Base-by-base conservation (phyloP, 257 asterid species). In the Ballota nigra region DNA sequence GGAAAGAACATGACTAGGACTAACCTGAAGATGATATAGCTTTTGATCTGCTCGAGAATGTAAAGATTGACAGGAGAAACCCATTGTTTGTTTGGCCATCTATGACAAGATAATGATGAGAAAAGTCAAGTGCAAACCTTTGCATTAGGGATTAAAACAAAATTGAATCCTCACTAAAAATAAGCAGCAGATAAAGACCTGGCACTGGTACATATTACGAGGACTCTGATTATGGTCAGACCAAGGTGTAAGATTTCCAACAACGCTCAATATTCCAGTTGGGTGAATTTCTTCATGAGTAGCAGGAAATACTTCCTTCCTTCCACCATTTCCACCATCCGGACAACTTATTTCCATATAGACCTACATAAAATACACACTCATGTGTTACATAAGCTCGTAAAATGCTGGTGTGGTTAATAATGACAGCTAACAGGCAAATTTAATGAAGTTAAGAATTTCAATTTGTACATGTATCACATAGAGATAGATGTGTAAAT, bases 21-120 rank as follows among this genome's bases (percentile, higher is more conserved):
- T 66, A 75, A 94, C 99, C 99, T 95, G 99, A 86, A 95, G 99
- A 82, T 89, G 99, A 83, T 95, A 95, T 62, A 95, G 81, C 88
- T 95, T 95, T 76, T 95, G 99, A 87, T 95, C 99, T 72, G 99
- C 99, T 77, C 99, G 92, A 71, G 79, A 66, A 63, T 73, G 80
- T 59, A 92, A 6, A 69, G 99, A 79, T 80, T 92, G 99, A 63
- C 97, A 89, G 74, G 97, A 86, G 79, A 83, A 92, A 43, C 98
- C 99, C 99, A 95, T 92, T 8, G 99, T 95, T 84, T 95, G 99
- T 69, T 95, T 95, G 55, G 84, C 99, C 99, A 95, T 95, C 99
- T 94, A 78, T 74, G 20, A 77, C 41, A 82, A 69, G 72, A 71
- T 43, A 71, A 59, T 59, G 58, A 68, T 63, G 63, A 72, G 66